phyloP scores from a whole-genome alignment of 2,329 filamentous ascomycete genomes.

The Alternaria burnsii region DNA sequence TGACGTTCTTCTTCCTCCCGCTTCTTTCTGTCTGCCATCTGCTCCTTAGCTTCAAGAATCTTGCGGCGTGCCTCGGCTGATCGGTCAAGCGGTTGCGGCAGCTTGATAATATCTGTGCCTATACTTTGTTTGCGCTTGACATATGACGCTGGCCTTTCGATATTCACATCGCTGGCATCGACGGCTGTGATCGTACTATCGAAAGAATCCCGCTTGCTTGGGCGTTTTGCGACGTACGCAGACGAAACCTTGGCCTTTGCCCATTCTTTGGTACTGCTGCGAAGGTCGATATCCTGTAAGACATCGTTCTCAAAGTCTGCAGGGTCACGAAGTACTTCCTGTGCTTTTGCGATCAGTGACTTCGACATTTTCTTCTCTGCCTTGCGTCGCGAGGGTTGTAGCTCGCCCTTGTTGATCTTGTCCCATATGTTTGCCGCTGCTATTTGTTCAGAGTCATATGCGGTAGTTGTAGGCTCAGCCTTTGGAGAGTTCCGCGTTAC shows the following conservation, averaged over 20 bases:
- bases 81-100: background rate
- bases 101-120: background rate
- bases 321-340: background rate
- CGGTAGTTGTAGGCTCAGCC: background rate
- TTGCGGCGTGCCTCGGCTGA: background rate
- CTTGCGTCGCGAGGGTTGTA: background rate
- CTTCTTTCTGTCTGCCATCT: background rate
- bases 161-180: background rate
- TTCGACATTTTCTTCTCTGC: background rate
- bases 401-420: background rate
- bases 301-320: background rate
- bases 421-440: background rate
- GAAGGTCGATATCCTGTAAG: background rate
- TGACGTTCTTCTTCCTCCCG: conserved; percentile 1
- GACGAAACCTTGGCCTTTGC: background rate
- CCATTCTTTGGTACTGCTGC: conserved; percentile 1
- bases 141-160: background rate
- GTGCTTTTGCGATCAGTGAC: background rate
- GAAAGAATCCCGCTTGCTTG: background rate
- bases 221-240: background rate
- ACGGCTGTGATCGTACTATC: background rate
- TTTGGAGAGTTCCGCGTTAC: background rate
- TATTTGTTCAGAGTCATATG: background rate
- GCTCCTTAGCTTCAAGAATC: background rate
- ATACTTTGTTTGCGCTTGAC: background rate